Evolutionary conservation across 2,329 filamentous ascomycete genomes (phyloP).

Genomic region (Trichoderma endophyticum): DNA sequence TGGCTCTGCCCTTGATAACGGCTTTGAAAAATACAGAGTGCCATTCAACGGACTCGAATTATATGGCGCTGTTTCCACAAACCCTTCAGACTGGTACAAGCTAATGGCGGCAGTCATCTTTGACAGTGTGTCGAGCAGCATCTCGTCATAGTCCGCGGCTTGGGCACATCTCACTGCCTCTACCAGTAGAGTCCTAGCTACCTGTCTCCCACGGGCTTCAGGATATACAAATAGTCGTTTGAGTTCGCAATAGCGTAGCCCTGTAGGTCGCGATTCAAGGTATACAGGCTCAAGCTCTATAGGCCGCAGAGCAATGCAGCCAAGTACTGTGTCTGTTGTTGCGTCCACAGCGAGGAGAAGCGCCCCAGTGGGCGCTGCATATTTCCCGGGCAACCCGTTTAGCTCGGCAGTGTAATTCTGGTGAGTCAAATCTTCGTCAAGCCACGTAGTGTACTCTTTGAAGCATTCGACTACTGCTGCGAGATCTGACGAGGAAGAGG

Average conservation of each 20-base stretch:
- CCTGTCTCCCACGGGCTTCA: slow-evolving; percentile 25
- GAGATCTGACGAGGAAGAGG: slow-evolving; percentile 22
- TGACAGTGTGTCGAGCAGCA: slow-evolving; percentile 27
- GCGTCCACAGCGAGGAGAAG: slow-evolving; percentile 26
- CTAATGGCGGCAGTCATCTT: slow-evolving; percentile 26
- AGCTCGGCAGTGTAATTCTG: slow-evolving; percentile 28
- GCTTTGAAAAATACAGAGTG: slow-evolving; percentile 23
- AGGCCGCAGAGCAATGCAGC: slow-evolving; percentile 28
- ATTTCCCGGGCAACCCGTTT: slow-evolving; percentile 27
- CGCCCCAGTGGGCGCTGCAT: slow-evolving; percentile 26
- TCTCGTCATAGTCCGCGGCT: slow-evolving; percentile 24
- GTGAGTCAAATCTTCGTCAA: slow-evolving; percentile 28
- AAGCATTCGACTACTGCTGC: slow-evolving; percentile 25
- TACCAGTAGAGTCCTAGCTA: slow-evolving; percentile 24
- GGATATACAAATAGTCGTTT: slow-evolving; percentile 31
- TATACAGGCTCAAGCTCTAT: slow-evolving; percentile 22
- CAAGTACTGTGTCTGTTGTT: slow-evolving; percentile 22
- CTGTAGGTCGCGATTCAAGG: not conserved
- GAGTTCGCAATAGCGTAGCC: slow-evolving; percentile 25
- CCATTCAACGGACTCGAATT: slow-evolving; percentile 25
- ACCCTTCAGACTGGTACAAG: slow-evolving; percentile 28
- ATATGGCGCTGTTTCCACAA: slow-evolving; percentile 23
- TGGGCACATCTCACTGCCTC: slow-evolving; percentile 21
- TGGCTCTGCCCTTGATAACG: not conserved
- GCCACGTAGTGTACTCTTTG: slow-evolving; percentile 27